phyloP scores from a whole-genome alignment of 2,329 filamentous ascomycete genomes.

The Didymella pomorum region DNA sequence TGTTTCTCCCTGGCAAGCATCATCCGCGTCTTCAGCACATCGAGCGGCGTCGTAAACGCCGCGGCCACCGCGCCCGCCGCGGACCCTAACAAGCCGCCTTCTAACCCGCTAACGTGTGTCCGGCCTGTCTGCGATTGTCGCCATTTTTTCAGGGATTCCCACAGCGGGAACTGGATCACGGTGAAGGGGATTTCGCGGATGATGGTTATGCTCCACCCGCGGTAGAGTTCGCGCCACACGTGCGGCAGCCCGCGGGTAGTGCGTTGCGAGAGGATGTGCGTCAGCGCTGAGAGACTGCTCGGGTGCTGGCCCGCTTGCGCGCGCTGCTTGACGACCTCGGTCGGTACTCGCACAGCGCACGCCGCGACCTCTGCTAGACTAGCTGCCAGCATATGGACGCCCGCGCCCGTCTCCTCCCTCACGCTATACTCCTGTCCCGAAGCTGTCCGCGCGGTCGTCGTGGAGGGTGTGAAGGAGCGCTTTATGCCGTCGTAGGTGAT shows the following conservation, averaged over 20 bases:
- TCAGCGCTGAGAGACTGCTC: conserved; percentile 71
- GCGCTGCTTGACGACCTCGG: conserved; percentile 96
- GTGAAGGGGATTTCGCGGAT: conserved; percentile 98
- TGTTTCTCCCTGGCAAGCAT: conserved; percentile 82
- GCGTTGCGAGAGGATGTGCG: conserved; percentile 66
- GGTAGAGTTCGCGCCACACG: conserved; percentile 85
- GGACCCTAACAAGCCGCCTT: conserved; percentile 87
- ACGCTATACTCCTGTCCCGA: conserved; percentile 40
- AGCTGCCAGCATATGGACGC: conserved; percentile 81
- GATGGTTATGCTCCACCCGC: conserved; percentile 91
- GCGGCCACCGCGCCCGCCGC: conserved; percentile 85
- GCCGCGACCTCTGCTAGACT: conserved; percentile 89
- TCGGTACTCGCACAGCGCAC: conserved; percentile 90
- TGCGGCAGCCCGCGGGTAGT: conserved; percentile 54
- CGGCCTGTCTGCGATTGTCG: conserved; percentile 57
- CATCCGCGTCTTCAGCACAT: conserved; percentile 95
- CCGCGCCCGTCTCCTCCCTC: conserved; percentile 39
- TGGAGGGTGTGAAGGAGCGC: no score
- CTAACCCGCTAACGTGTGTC: conserved; percentile 69
- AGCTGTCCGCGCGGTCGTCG: conserved; percentile 31
- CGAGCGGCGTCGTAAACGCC: conserved; percentile 87
- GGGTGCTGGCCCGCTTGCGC: conserved; percentile 88
- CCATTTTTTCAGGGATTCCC: conserved; percentile 89
- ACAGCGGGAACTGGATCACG: conserved; percentile 94
- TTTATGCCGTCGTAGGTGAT: conserved; percentile 85